Conservation (phyloP, 768 basidiomycete species). For the Pulveroboletus ravenelii region DNA sequence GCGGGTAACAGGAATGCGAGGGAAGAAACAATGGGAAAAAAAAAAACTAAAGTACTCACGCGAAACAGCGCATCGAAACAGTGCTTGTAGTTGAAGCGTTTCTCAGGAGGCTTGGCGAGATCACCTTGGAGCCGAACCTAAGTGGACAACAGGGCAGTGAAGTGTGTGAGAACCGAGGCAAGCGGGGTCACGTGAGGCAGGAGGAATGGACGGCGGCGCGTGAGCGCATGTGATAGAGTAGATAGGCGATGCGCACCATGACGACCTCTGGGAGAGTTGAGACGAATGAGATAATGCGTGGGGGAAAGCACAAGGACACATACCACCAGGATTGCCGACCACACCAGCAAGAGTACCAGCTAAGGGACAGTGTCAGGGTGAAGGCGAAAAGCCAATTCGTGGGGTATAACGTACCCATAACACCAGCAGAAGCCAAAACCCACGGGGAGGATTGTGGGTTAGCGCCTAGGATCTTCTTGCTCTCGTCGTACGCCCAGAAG, state of each 20-base stretch:
- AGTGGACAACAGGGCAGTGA: neutral
- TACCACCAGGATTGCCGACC: conserved; percentile 85
- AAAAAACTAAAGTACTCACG: conserved; percentile 42
- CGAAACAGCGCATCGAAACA: conserved; percentile 84
- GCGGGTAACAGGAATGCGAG: neutral
- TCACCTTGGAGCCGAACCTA: conserved; percentile 84
- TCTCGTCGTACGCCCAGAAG: conserved; percentile 93
- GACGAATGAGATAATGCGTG: neutral
- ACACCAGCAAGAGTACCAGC: conserved; percentile 84
- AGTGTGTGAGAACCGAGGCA: neutral
- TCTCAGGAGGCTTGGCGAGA: conserved; percentile 82
- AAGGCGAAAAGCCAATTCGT: neutral
- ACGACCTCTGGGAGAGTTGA: conserved; percentile 53
- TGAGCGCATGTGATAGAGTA: conserved; percentile 15
- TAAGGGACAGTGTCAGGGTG: conserved; percentile 22
- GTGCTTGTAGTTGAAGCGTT: conserved; percentile 86
- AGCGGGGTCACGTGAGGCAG: conserved; percentile 16
- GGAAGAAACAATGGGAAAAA: neutral
- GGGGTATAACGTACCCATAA: conserved; percentile 62
- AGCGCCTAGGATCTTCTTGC: conserved; percentile 77
- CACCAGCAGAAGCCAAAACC: conserved; percentile 77
- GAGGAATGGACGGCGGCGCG: neutral
- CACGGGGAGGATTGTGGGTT: conserved; percentile 65
- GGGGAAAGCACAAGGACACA: conserved; percentile 23
- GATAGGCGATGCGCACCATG: conserved; percentile 42